Conservation (phyloP, 2,329 filamentous ascomycete genomes). For the Periconia macrospinosa region DNA sequence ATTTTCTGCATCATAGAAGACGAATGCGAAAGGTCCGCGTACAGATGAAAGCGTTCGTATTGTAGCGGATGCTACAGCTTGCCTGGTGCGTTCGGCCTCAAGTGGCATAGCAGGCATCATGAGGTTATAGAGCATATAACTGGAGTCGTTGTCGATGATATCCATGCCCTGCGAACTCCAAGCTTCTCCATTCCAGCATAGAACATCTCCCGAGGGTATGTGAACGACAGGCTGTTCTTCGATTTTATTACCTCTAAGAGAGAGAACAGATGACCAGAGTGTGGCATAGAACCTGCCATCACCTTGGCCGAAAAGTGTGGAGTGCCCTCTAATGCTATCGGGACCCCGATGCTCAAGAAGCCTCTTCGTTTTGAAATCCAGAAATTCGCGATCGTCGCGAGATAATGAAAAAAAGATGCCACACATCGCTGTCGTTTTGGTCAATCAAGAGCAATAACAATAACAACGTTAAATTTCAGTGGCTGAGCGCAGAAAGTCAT, state of each 20-base stretch:
- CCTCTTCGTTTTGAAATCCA: slow-evolving; percentile 23
- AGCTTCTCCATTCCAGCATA: slow-evolving; percentile 98
- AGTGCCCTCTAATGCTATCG: slow-evolving; percentile 26
- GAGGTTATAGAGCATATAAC: slow-evolving; percentile 63
- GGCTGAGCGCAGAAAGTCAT: neutral
- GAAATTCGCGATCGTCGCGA: slow-evolving; percentile 20
- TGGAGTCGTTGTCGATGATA: slow-evolving; percentile 78
- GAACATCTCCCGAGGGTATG: slow-evolving; percentile 58
- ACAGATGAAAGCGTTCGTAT: slow-evolving; percentile 30
- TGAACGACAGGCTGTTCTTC: slow-evolving; percentile 74
- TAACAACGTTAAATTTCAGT: neutral
- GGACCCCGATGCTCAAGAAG: slow-evolving; percentile 39
- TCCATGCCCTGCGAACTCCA: slow-evolving; percentile 69
- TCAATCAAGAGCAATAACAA: too few relatives aligned
- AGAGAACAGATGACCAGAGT: slow-evolving; percentile 86
- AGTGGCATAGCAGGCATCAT: neutral
- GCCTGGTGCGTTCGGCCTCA: neutral
- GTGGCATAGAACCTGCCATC: slow-evolving; percentile 47
- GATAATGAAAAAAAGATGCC: slow-evolving; percentile 58
- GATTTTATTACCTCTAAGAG: slow-evolving; percentile 75
- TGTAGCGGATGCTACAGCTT: slow-evolving; percentile 13
- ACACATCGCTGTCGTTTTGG: slow-evolving; percentile 30
- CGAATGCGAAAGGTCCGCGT: slow-evolving; percentile 82
- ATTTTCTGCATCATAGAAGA: slow-evolving; percentile 71
- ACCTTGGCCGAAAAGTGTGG: slow-evolving; percentile 12